Percentiles rank a stretch among this genome's conserved stretches.
Conservation (phyloP, 345 rosid species). For the Melastoma malabathricum region DNA sequence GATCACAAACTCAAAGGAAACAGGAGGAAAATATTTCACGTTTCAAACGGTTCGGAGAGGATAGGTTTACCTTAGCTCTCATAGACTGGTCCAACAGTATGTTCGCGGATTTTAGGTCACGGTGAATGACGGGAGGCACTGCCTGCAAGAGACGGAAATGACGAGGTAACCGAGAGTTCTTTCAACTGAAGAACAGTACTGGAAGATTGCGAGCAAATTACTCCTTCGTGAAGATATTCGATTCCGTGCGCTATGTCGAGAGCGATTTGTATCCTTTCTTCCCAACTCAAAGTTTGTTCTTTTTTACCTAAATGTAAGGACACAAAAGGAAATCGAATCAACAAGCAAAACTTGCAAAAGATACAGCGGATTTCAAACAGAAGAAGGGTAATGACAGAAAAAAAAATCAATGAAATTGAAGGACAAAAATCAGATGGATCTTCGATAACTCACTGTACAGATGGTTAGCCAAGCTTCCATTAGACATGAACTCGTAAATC, state of each 20-base stretch:
- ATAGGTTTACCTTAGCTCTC: constrained; percentile 67
- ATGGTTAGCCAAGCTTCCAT: constrained; percentile 76
- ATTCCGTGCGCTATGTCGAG: constrained; percentile 87
- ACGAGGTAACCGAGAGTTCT: constrained; percentile 1
- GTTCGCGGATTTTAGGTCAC: constrained; percentile 92
- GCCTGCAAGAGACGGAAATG: constrained; percentile 36
- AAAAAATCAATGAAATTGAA: neutral
- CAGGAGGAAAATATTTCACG: neutral
- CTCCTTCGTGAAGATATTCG: constrained; percentile 95
- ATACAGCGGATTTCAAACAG: neutral
- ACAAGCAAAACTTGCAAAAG: constrained; percentile 1
- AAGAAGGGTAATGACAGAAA: neutral
- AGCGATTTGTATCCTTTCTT: constrained; percentile 72
- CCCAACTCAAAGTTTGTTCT: constrained; percentile 45
- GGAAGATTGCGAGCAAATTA: constrained; percentile 11
- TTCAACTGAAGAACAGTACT: neutral
- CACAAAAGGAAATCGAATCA: neutral
- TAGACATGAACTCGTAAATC: constrained; percentile 93
- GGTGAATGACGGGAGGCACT: constrained; percentile 85
- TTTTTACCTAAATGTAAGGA: constrained; percentile 9
- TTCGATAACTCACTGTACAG: constrained; percentile 48
- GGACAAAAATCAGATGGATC: neutral
- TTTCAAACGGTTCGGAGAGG: neutral
- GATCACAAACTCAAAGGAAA: neutral
- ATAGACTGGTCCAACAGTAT: constrained; percentile 70